These are phyloP conservation scores for Pleomassaria siparia DNA, from an alignment of 2,329 filamentous ascomycete genomes.

Conservation along the genomic window DNA sequence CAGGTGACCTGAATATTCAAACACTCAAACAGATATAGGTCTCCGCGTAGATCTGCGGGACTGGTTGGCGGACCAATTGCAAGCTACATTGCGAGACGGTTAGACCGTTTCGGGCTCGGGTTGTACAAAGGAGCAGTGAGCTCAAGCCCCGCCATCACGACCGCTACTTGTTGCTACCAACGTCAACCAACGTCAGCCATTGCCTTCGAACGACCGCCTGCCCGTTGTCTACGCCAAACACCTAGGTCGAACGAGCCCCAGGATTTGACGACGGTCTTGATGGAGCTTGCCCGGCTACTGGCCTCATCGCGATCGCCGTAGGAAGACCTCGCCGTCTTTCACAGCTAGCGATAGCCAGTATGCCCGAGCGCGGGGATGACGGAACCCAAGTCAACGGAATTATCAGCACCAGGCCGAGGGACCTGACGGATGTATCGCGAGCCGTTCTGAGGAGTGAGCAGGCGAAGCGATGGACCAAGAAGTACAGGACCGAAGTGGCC, in stretches of 20 bases:
- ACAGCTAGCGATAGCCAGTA: slow-evolving; percentile 51
- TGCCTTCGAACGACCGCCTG: slow-evolving; percentile 19
- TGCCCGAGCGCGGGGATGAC: slow-evolving; percentile 40
- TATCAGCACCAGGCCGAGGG: slow-evolving; percentile 34
- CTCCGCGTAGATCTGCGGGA: slow-evolving; percentile 21
- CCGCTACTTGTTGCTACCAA: slow-evolving; percentile 13
- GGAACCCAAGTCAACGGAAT: slow-evolving; percentile 21
- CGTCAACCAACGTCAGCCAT: slow-evolving; percentile 26
- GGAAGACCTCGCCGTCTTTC: slow-evolving; percentile 58
- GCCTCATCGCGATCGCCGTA: slow-evolving; percentile 62
- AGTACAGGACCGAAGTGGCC: slow-evolving; percentile 78
- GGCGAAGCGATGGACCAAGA: slow-evolving; percentile 64
- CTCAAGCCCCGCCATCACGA: slow-evolving; percentile 42
- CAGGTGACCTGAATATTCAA: too few relatives aligned
- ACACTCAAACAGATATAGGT: slow-evolving; percentile 14
- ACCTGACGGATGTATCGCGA: slow-evolving; percentile 40
- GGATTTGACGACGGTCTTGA: slow-evolving; percentile 46
- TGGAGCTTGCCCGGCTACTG: slow-evolving; percentile 57
- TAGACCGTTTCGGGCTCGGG: slow-evolving; percentile 22
- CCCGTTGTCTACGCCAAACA: slow-evolving; percentile 7
- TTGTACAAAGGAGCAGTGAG: slow-evolving; percentile 29
- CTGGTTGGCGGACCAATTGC: slow-evolving; percentile 23
- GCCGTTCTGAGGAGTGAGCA: slow-evolving; percentile 43
- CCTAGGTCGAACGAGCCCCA: slow-evolving; percentile 17
- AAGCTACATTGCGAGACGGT: neutral